Evolutionary conservation across 2,329 filamentous ascomycete species (phyloP).

Genomic region (Fusarium pseudograminearum): DNA sequence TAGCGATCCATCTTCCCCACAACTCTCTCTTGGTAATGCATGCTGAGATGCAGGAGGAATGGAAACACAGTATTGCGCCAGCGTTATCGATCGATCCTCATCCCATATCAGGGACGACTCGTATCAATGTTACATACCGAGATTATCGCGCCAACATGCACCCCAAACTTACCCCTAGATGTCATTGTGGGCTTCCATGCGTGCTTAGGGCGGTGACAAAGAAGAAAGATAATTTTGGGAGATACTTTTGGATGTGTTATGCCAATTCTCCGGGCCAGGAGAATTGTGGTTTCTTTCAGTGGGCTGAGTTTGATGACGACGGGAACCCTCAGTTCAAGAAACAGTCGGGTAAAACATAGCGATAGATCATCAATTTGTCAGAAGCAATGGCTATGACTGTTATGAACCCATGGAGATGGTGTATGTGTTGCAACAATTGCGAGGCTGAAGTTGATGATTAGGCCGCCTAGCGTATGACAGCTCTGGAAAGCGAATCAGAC

Average conservation of each 20-base stretch:
- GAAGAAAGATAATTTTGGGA: conserved; percentile 79
- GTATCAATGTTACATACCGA: conserved; percentile 95
- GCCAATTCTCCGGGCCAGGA: conserved; percentile 76
- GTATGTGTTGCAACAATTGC: background rate
- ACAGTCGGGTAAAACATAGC: background rate
- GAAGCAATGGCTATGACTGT: no score
- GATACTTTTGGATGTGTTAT: conserved; percentile 96
- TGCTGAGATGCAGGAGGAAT: conserved; percentile 96
- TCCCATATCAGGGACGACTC: conserved; percentile 79
- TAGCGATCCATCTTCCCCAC: conserved; percentile 92
- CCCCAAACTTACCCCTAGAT: conserved; percentile 81
- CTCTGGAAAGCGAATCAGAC: background rate
- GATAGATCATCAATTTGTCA: background rate
- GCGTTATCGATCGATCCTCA: conserved; percentile 84
- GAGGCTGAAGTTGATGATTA: background rate
- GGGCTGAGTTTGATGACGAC: conserved; percentile 89
- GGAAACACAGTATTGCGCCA: conserved; percentile 89
- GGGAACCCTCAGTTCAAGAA: conserved; percentile 70
- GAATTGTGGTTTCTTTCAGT: conserved; percentile 83
- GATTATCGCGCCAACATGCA: conserved; percentile 84
- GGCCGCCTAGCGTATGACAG: background rate
- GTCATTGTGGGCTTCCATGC: conserved; percentile 76
- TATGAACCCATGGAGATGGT: background rate
- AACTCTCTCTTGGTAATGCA: conserved; percentile 97
- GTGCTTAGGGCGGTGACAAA: conserved; percentile 82